Conservation (phyloP, 495 filamentous ascomycete genomes). For the Chaetomidium leptoderma region DNA sequence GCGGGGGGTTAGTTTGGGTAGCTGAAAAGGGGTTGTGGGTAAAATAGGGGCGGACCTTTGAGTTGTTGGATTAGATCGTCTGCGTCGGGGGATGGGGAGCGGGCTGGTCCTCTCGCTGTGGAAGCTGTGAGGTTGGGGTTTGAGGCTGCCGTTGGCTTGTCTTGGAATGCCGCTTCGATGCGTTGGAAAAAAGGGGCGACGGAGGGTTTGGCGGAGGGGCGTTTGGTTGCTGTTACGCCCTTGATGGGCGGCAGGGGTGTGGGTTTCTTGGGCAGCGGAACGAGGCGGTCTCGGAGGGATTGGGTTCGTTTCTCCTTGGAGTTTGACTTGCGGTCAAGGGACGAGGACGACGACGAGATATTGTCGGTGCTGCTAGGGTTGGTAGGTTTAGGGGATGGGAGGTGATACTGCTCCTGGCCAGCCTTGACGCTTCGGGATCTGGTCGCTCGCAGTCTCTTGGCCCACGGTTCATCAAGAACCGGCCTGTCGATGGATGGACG, state of each 20-base stretch:
- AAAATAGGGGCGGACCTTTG: constrained; percentile 17
- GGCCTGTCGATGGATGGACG: background rate
- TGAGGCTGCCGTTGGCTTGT: background rate
- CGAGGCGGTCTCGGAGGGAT: constrained; percentile 17
- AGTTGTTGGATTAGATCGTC: constrained; percentile 22
- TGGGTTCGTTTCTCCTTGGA: background rate
- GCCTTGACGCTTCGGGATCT: background rate
- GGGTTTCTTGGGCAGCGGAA: background rate
- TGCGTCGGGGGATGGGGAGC: constrained; percentile 11
- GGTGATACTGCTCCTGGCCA: background rate
- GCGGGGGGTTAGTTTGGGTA: background rate
- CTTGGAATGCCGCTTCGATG: constrained; percentile 18
- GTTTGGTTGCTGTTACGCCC: background rate
- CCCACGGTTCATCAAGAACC: background rate
- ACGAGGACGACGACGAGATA: background rate
- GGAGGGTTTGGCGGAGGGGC: constrained; percentile 3
- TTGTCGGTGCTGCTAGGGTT: constrained; percentile 18
- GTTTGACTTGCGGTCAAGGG: background rate
- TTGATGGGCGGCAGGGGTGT: background rate
- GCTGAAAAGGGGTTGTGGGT: background rate
- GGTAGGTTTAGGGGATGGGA: constrained; percentile 12
- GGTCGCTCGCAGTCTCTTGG: constrained; percentile 4
- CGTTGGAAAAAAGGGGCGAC: constrained; percentile 19
- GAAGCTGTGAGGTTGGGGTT: background rate
- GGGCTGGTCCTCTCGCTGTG: background rate